phyloP scores from a whole-genome alignment of 2,329 filamentous ascomycete species.

The Clarireedia paspali region DNA sequence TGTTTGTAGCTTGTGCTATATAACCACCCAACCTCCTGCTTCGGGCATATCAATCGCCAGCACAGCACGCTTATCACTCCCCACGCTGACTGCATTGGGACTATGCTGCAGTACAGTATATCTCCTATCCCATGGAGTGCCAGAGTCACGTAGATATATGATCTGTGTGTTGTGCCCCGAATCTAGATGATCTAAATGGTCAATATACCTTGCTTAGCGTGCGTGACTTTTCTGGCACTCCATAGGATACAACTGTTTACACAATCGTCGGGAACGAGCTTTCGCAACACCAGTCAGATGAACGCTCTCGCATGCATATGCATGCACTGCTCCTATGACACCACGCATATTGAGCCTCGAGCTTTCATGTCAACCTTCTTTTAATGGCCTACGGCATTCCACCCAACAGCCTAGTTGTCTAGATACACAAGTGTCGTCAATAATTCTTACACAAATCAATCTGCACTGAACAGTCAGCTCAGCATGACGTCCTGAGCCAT shows the following conservation, averaged over 20 bases:
- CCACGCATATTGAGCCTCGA: too few species aligned
- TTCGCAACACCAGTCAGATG: background rate
- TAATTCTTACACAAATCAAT: background rate
- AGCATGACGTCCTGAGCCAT: background rate
- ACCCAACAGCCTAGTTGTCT: too few species aligned
- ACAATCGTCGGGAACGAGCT: background rate
- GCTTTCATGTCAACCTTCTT: too few species aligned
- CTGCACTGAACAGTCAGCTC: constrained; percentile 1
- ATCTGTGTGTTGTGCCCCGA: too few species aligned
- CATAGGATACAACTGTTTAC: background rate
- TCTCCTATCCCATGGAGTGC: background rate
- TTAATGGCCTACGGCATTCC: too few species aligned
- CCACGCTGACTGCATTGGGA: background rate
- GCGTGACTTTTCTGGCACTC: too few species aligned
- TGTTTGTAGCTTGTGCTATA: too few species aligned
- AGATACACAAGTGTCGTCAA: background rate
- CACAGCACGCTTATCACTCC: background rate
- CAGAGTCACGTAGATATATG: too few species aligned
- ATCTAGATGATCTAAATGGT: too few species aligned
- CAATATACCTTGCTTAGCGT: too few species aligned
- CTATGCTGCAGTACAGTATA: constrained; percentile 2
- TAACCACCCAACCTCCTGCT: background rate
- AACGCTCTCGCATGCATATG: background rate
- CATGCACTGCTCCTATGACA: too few species aligned
- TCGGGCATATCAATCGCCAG: background rate